Base-by-base conservation (phyloP, 73 alveolate species). In the Effrenium voratum region DNA sequence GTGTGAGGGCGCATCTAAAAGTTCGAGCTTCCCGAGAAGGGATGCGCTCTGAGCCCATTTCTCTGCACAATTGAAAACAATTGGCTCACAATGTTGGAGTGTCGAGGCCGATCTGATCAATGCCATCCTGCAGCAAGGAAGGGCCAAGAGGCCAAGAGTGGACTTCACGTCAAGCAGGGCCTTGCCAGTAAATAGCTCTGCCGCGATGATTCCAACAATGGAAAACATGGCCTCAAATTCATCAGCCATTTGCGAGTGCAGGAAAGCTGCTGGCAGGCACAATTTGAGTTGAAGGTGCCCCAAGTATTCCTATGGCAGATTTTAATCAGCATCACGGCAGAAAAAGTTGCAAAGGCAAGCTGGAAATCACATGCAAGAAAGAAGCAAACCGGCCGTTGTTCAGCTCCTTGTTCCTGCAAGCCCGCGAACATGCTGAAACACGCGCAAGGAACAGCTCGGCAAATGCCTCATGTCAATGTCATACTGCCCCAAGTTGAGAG, bases 51-150 rank as follows among this genome's bases (percentile, higher is more conserved):
- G 79, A 52, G 45, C 77, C 57, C 70, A 47, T 12, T 40, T 40
- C 46, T 28, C 32, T 28, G 72, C 40, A 38, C 79, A 43, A 38
- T 22, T 59, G 93, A 13, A 36, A 26, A 50, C 44, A 43, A 59
- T 26, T 26, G 68, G 72, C 66, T 68, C 81, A 44, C 40, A 87
- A 59, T 12, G 95, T 87, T 19, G 95, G 95, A 5, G 95, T 87
- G 95, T 87, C 95, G 41, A 87, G 95, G 95, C 95, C 95, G 63
- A 87, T 87, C 95, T 87, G 95, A 50, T 87, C 95, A 68, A 87
- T 87, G 24, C 95, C 95, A 45, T 87, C 95, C 95, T 87, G 60
- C 43, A 5, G 13, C 43, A 6, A 15, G 0, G 13, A 24, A 52
- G 24, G 15, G 26, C 19, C 26, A 8, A 52, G 26, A 52, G 19